Evolutionary conservation across 805 yeast genomes (phyloP).

Genomic region (Suhomyces sp.): DNA sequence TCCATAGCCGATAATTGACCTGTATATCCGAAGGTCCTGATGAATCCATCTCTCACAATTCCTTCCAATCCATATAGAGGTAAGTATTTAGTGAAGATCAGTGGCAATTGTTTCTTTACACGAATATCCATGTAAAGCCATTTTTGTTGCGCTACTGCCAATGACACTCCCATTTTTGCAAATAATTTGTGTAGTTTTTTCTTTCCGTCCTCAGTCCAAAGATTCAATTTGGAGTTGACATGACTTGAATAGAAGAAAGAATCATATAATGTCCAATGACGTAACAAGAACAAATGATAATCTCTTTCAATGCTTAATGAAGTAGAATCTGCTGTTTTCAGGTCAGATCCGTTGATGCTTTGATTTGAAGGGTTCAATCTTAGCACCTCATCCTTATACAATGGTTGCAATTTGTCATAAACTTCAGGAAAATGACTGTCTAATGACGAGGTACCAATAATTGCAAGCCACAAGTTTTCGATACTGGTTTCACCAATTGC

Average conservation of each 20-base stretch:
- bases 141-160: conserved; percentile 83
- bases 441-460: conserved; percentile 83
- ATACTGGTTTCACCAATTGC: conserved; percentile 77
- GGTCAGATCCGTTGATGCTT: conserved; percentile 9
- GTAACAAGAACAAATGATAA: conserved; percentile 76
- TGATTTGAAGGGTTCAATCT: conserved; percentile 52
- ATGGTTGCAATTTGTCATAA: conserved; percentile 68
- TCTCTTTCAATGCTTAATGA: conserved; percentile 72
- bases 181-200: conserved; percentile 84
- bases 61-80: conserved; percentile 80
- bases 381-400: conserved; percentile 77
- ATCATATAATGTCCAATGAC: conserved; percentile 93
- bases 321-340: conserved; percentile 40
- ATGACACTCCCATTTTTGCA: conserved; percentile 94
- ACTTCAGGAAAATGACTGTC: conserved; percentile 73
- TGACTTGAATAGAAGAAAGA: conserved; percentile 88
- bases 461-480: conserved; percentile 78
- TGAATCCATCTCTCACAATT: conserved; percentile 79
- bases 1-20: conserved; percentile 91
- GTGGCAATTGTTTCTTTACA: conserved; percentile 69
- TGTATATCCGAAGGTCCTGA: conserved; percentile 81
- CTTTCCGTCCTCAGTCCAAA: conserved; percentile 92
- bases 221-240: conserved; percentile 78
- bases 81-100: conserved; percentile 66
- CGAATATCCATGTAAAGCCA: conserved; percentile 89